Evolutionary conservation across 495 filamentous ascomycete genomes (phyloP), one percentile per base, ranked within the genome.

Genomic region (Lasiosphaeriaceae sp.): DNA sequence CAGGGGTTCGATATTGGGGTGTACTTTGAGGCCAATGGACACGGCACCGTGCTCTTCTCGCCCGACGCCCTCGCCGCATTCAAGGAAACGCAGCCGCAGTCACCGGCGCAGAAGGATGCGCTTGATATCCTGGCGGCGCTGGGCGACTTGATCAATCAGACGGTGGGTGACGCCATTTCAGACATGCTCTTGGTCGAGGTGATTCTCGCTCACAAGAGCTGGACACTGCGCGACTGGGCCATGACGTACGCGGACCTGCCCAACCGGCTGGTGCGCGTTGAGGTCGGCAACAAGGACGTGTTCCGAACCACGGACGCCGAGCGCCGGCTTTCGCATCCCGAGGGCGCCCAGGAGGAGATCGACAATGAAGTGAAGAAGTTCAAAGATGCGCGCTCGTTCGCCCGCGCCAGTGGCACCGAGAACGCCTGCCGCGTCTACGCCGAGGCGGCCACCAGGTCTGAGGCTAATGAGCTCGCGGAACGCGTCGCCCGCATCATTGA

Each of bases 11-110:
- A 97, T 66, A 86, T 96, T 50, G 94, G 94, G 43, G 90, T 97
- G 52, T 98, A 98, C 74, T 98, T 98, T 65, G 94, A 98, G 74
- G 94, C 94, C 49, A 98, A 98, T 66, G 94, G 94, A 48, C 94
- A 98, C 71, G 94, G 94, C 52, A 98, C 94, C 22, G 90, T 97
- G 22, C 84, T 96, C 39, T 98, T 98, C 80, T 96, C 90, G 2
- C 83, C 86, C 35, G 80, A 84, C 46, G 92, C 94, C 0, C 68
- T 93, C 11, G 86, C 86, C 61, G 78, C 80, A 24, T 92, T 97
- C 75, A 79, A 82, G 55, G 86, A 76, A 52, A 83, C 86, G 46
- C 83, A 90, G 63, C 92, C 94, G 2, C 86, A 95, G 71, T 96
- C 91, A 0, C 93, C 95, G 1, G 94, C 87, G 12, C 95, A 98